Evolutionary conservation across 352 stramenopile species (phyloP), one percentile per base, ranked within the genome.

Genomic region (Phytophthora europaea): DNA sequence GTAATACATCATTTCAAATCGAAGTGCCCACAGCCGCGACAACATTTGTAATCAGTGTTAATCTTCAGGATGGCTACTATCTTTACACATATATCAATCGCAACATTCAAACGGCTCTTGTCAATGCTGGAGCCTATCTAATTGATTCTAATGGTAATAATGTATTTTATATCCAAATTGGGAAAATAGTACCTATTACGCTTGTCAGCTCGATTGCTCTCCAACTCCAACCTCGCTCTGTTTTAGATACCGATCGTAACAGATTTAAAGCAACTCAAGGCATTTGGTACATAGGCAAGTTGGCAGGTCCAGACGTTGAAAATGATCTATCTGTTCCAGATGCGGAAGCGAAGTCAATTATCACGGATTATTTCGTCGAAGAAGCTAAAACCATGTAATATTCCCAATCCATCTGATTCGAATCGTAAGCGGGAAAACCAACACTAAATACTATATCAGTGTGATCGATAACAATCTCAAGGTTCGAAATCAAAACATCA

Each of bases 131-230:
- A 16, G 36, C 36, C 36, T 43, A 43, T 43, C 36, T 43, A 18
- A 43, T 43, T 6, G 18, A 71, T 43, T 7, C 64, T 38, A 34
- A 47, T 47, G 55, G 55, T 5, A 18, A 71, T 1, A 71, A 71
- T 16, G 64, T 71, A 0, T 71, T 65, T 4, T 75, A 67, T 20
- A 22, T 70, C 2, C 45, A 75, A 40, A 2, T 70, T 0, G n/a
- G 0, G 68, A 75, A 10, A 75, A 75, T 22, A 54, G 22, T 13
- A 50, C 53, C 0, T 71, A 71, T 65, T 71, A 71, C 13, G 33
- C 54, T 2, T 60, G 55, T 20, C 38, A 47, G 38, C 12, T 47
- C 12, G 38, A 47, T n/a, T 47, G 38, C 38, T 47, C 38, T 6
- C 38, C 38, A 7, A 47, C 38, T 47, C 38, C 38, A n/a, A 47